phyloP scores from a whole-genome alignment of 2,329 filamentous ascomycete genomes.

The Pseudogymnoascus sp. region DNA sequence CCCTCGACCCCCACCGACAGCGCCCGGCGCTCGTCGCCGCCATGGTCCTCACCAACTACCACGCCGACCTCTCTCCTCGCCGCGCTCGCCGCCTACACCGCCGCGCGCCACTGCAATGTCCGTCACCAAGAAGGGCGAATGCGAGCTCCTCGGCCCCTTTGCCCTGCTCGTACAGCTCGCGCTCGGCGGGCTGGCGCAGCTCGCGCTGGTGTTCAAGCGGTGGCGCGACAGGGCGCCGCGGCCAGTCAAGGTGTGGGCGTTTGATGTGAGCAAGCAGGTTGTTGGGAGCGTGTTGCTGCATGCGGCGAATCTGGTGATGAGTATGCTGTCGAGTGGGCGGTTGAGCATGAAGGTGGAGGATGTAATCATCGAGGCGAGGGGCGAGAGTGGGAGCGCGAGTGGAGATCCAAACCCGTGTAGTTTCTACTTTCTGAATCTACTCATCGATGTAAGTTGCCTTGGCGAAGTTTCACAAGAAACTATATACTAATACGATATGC shows the following conservation, averaged over 20 bases:
- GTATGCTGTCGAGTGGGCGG: conserved; percentile 84
- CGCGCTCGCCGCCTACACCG: conserved; percentile 27
- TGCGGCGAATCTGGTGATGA: conserved; percentile 90
- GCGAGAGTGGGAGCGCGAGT: conserved; percentile 38
- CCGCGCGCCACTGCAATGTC: conserved; percentile 27
- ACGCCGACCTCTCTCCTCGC: conserved; percentile 20
- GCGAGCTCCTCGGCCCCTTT: conserved; percentile 81
- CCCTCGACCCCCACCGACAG: not conserved
- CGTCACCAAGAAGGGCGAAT: conserved; percentile 58
- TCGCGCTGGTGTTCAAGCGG: conserved; percentile 87
- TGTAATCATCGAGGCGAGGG: conserved; percentile 32
- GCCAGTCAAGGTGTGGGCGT: conserved; percentile 94
- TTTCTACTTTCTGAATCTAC: conserved; percentile 90
- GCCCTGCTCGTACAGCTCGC: conserved; percentile 85
- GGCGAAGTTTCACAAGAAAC: too few species aligned
- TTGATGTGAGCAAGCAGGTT: conserved; percentile 95
- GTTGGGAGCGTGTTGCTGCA: conserved; percentile 89
- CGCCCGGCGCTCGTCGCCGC: not conserved
- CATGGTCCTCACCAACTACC: conserved; percentile 22
- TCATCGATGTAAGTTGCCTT: conserved; percentile 72
- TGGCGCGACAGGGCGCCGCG: conserved; percentile 88
- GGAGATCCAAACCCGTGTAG: conserved; percentile 89
- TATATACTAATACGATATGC: conserved; percentile 16
- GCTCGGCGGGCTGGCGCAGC: conserved; percentile 73
- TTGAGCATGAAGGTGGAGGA: conserved; percentile 58